phyloP scores from a whole-genome alignment of 371 early-diverging fungal genomes.

The Apophysomyces elegans region DNA sequence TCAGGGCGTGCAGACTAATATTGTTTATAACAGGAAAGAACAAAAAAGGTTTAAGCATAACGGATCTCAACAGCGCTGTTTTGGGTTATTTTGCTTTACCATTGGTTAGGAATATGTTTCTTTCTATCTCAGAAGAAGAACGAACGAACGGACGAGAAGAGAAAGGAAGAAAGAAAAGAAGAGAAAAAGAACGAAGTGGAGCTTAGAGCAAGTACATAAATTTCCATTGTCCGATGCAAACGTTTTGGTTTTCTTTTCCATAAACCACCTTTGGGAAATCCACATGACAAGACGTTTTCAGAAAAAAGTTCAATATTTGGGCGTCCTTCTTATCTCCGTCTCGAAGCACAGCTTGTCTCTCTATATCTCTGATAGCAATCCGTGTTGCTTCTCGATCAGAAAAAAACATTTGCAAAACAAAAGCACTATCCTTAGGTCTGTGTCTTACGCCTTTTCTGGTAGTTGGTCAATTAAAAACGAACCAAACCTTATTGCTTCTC shows the following conservation, averaged over 20 bases:
- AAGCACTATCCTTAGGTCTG: no score
- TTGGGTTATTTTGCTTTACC: no score
- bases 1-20: neutral
- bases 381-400: no score
- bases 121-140: neutral
- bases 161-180: constrained; percentile 8
- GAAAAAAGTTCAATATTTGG: constrained; percentile 3
- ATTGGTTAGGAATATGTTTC: no score
- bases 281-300: constrained; percentile 28
- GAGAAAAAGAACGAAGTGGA: neutral
- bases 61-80: no score
- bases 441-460: no score
- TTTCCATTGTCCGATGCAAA: constrained; percentile 11
- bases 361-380: no score
- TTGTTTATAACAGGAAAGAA: no score
- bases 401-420: no score
- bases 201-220: neutral
- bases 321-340: constrained; percentile 2
- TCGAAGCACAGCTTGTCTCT: neutral
- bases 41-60: no score
- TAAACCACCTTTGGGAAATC: constrained; percentile 20
- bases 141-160: neutral
- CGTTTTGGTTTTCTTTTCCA: constrained; percentile 10
- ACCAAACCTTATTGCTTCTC: constrained; percentile 37
- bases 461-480: constrained; percentile 12